Percentiles rank a stretch among this genome's conserved stretches.
phyloP scores from a whole-genome alignment of 2,329 filamentous ascomycete species.

The Colletotrichum godetiae region DNA sequence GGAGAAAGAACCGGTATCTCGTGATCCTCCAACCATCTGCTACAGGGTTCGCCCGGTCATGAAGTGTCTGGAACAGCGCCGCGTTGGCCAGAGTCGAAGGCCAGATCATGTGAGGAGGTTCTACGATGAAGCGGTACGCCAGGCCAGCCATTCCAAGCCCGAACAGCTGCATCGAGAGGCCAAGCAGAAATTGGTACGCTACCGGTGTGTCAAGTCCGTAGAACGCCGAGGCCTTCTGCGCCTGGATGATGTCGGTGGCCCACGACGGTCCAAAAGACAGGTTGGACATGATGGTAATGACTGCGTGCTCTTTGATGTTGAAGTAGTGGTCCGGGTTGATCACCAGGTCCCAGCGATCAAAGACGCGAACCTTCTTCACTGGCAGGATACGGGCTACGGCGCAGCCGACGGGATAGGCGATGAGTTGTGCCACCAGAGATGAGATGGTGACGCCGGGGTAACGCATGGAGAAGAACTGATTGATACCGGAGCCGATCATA shows the following conservation, averaged over 20 bases:
- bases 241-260: slow-evolving; percentile 56
- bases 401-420: slow-evolving; percentile 50
- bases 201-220: slow-evolving; percentile 51
- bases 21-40: slow-evolving; percentile 50
- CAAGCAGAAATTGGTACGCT: slow-evolving; percentile 57
- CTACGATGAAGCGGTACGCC: slow-evolving; percentile 55
- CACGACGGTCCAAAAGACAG: slow-evolving; percentile 54
- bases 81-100: slow-evolving; percentile 57
- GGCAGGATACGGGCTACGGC: slow-evolving; percentile 48
- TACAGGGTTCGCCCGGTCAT: slow-evolving; percentile 49
- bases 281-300: slow-evolving; percentile 66
- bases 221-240: slow-evolving; percentile 56
- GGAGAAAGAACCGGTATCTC: slow-evolving; percentile 50
- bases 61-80: slow-evolving; percentile 54
- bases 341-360: slow-evolving; percentile 47
- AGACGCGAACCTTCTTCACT: slow-evolving; percentile 44
- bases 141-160: slow-evolving; percentile 59
- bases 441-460: slow-evolving; percentile 50
- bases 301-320: slow-evolving; percentile 64
- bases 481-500: slow-evolving; percentile 44
- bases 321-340: slow-evolving; percentile 60
- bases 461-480: slow-evolving; percentile 53
- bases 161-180: slow-evolving; percentile 58
- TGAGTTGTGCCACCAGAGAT: slow-evolving; percentile 49
- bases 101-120: slow-evolving; percentile 59